phyloP scores from a whole-genome alignment of 495 filamentous ascomycete genomes.

The Daldinia caldariorum region DNA sequence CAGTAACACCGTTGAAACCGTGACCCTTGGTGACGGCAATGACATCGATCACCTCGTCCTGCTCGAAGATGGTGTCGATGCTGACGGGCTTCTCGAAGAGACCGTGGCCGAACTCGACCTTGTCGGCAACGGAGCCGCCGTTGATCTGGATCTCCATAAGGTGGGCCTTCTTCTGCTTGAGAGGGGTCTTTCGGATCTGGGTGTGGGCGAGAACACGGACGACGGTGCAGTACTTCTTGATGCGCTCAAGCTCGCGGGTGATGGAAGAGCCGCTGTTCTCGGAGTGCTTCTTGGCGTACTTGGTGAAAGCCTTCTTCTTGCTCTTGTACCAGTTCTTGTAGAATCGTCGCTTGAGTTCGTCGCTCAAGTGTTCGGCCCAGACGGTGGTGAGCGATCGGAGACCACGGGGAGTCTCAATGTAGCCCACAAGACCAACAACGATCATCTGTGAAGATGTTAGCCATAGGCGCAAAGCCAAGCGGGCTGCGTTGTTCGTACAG shows the following conservation, averaged over 20 bases:
- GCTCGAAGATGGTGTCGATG: conserved; percentile 95
- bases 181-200: conserved; percentile 97
- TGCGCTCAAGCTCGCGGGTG: conserved; percentile 97
- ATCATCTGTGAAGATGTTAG: conserved; percentile 86
- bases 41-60: conserved; percentile 99
- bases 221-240: conserved; percentile 99
- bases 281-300: conserved; percentile 99
- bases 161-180: conserved; percentile 99
- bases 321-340: conserved; percentile 99
- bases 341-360: conserved; percentile 99
- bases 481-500: conserved; percentile 83
- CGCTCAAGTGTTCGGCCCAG: conserved; percentile 98
- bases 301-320: conserved; percentile 99
- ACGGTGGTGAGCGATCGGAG: conserved; percentile 99
- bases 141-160: conserved; percentile 99
- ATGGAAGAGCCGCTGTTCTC: conserved; percentile 87
- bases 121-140: conserved; percentile 91
- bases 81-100: conserved; percentile 98
- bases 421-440: conserved; percentile 98
- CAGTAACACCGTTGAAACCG: conserved; percentile 96
- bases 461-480: conserved; percentile 68
- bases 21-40: conserved; percentile 99
- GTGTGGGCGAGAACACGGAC: conserved; percentile 99
- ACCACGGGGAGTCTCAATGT: conserved; percentile 99
- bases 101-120: conserved; percentile 92